These are phyloP conservation scores for Collariella sp. DNA, from an alignment of 495 filamentous ascomycete genomes.

Conservation along the genomic window DNA sequence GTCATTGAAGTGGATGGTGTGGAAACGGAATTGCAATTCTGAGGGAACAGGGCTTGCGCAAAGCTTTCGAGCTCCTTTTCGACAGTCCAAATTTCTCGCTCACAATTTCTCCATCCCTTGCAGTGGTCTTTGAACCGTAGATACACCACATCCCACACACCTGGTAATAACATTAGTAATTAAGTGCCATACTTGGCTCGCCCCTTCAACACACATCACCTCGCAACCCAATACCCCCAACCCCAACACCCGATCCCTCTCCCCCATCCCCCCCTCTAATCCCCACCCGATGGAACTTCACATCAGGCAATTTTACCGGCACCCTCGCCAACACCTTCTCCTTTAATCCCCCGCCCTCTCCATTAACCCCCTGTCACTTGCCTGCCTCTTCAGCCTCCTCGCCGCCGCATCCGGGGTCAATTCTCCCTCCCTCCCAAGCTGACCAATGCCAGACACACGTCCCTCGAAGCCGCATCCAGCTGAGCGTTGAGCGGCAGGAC, in stretches of 20 bases:
- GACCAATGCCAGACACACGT: constrained; percentile 40
- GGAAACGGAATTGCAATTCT: no score
- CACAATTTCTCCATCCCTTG: no score
- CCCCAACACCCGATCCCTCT: constrained; percentile 39
- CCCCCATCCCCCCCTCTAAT: constrained; percentile 43
- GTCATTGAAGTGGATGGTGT: no score
- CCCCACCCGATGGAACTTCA: constrained; percentile 48
- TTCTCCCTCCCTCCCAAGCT: constrained; percentile 43
- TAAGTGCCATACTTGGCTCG: no score
- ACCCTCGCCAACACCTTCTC: constrained; percentile 20
- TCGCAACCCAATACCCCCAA: constrained; percentile 36
- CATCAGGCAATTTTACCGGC: constrained; percentile 42
- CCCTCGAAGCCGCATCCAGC: constrained; percentile 37
- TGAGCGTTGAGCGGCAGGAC: constrained; percentile 27
- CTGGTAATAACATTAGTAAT: no score
- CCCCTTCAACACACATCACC: no score
- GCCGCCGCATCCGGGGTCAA: constrained; percentile 38
- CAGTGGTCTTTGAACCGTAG: no score
- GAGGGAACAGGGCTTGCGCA: no score
- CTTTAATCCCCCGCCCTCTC: constrained; percentile 33
- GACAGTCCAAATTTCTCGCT: no score
- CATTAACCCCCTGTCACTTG: constrained; percentile 23
- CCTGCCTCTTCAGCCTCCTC: constrained; percentile 21
- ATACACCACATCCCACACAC: not conserved
- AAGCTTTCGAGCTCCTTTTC: no score